Evolutionary conservation across 371 early-diverging fungal species (phyloP), one percentile per base, ranked within the genome.

Genomic region (Mucor sp.): DNA sequence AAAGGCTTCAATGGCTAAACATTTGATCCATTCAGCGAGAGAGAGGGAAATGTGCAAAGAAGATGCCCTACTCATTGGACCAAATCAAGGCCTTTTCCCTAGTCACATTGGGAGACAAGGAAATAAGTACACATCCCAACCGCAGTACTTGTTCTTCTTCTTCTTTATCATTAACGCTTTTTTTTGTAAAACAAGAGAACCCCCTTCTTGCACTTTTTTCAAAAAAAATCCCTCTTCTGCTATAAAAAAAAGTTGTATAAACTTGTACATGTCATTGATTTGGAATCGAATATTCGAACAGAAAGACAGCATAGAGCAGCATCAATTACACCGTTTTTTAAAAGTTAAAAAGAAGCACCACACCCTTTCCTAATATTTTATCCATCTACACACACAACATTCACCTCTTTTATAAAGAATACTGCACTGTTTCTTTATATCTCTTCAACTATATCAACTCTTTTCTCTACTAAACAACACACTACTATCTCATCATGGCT

Each of bases 401-500:
- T 27, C 28, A 25, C 8, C 30, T 28, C 17, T 50, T 2, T 2
- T 55, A 28, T 55, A 55, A 55, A 55, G 47, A 47, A 19, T 7
- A 58, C 11, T 0, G 17, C 28, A n/a, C 37, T 8, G 37, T 58
- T 58, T 37, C 35, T 58, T 53, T 65, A 57, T 58, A 33, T 58
- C 8, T 32, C 33, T 33, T 33, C 6, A 7, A 44, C 5, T 47
- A 47, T 19, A 47, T 47, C 47, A 19, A 47, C 33, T 33, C 11
- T 55, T 55, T 17, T 55, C 12, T 44, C 33, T 56, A 25, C 32
- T 62, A 19, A 66, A 55, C 37, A 39, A 63, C 32, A 28, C 57
- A 56, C 47, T 43, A 25, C 58, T 69, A 59, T 56, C 74, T 73
- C 72, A 92, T 70, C 77, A 94, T 93, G 92, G 87, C 91, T 80